A percentile compares a stretch with the other conserved stretches of the same genome.
These are phyloP conservation scores for Elsinoe necatrix DNA, from an alignment of 2,329 filamentous ascomycete genomes.

Conservation along the genomic window DNA sequence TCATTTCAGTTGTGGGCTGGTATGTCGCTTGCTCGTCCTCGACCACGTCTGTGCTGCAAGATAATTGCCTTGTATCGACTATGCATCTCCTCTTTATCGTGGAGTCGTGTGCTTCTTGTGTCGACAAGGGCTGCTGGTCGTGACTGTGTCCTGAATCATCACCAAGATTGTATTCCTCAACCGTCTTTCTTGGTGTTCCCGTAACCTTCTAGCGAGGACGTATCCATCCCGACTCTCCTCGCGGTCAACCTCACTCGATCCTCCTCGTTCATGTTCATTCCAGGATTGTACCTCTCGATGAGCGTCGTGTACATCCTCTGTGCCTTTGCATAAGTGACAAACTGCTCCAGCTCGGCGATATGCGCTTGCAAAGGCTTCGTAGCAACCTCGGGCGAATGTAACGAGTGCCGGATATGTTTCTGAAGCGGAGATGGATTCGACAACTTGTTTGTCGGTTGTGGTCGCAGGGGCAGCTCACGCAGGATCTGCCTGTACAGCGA, in stretches of 20 bases:
- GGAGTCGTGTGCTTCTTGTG: no score
- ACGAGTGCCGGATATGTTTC: slow-evolving; percentile 56
- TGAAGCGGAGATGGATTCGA: slow-evolving; percentile 60
- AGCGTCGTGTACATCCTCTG: slow-evolving; percentile 75
- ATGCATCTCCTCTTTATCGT: no score
- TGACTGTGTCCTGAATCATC: not conserved
- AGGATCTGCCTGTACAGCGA: slow-evolving; percentile 81
- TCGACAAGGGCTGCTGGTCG: not conserved
- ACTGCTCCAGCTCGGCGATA: slow-evolving; percentile 60
- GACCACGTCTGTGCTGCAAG: no score
- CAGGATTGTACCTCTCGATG: slow-evolving; percentile 87
- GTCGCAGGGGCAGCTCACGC: slow-evolving; percentile 74
- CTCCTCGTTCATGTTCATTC: slow-evolving; percentile 76
- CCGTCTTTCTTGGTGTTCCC: not conserved
- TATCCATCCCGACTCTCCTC: slow-evolving; percentile 77
- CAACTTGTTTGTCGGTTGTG: slow-evolving; percentile 43
- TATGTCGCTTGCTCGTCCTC: no score
- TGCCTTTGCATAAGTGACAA: slow-evolving; percentile 70
- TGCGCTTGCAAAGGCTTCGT: slow-evolving; percentile 26
- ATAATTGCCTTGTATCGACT: no score
- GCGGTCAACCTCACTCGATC: slow-evolving; percentile 79
- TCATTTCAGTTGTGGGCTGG: no score
- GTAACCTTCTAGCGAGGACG: not conserved
- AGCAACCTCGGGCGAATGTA: slow-evolving; percentile 35
- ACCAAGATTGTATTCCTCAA: no score